Conservation (phyloP, 495 filamentous ascomycete genomes). For the Hyaloscypha hepaticicola region DNA sequence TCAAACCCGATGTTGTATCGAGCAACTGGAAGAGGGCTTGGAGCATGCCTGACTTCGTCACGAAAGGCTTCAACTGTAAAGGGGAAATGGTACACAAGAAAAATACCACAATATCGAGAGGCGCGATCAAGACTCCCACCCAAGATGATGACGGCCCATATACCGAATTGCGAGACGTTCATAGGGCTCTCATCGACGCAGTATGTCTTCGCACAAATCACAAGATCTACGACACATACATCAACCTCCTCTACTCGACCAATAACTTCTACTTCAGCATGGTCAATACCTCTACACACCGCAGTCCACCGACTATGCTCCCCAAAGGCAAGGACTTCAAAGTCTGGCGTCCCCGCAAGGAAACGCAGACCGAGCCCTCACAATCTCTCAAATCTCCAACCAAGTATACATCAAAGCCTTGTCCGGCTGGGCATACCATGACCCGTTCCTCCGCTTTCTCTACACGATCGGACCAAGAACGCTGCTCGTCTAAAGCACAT, state of each 20-base stretch:
- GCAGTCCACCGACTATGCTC: neutral
- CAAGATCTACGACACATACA: too few species aligned
- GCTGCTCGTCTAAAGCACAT: constrained; percentile 5
- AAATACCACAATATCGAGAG: neutral
- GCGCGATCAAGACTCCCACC: too few species aligned
- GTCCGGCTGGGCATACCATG: constrained; percentile 7
- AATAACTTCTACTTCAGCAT: neutral
- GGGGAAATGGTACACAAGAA: neutral
- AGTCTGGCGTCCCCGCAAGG: neutral
- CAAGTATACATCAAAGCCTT: neutral
- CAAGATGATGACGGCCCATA: too few species aligned
- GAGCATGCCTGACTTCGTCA: neutral
- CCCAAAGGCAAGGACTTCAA: neutral
- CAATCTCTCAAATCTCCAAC: neutral
- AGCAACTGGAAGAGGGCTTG: neutral
- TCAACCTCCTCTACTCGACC: neutral
- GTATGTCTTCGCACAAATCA: too few species aligned
- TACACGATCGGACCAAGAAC: constrained; percentile 10
- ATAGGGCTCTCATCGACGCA: too few species aligned
- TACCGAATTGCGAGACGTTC: too few species aligned
- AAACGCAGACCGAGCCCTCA: neutral
- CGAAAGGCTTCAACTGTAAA: neutral
- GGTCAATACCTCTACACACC: neutral
- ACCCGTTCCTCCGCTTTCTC: constrained; percentile 10
- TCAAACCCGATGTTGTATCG: neutral